Percentiles rank a stretch among this genome's conserved stretches.
Evolutionary conservation across 768 basidiomycete genomes (phyloP).

Genomic region (Tricholoma sp.): DNA sequence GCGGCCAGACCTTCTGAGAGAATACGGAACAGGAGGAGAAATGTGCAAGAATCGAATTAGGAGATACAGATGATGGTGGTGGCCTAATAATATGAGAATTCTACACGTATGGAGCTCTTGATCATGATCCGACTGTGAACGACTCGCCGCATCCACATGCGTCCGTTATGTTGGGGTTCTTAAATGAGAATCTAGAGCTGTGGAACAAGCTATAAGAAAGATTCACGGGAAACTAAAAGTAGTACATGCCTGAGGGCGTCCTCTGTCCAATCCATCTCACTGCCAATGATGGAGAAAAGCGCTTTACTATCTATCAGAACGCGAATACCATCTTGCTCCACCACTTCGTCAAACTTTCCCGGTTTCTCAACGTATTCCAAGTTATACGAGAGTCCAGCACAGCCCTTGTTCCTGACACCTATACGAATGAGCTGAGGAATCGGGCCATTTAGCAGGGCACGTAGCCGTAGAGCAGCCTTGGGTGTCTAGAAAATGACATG

Average conservation of each 20-base stretch:
- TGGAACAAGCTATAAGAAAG: neutral
- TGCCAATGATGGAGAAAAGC: constrained; percentile 95
- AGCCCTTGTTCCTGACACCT: constrained; percentile 96
- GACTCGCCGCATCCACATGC: constrained; percentile 95
- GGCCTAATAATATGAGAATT: neutral
- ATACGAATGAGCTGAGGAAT: constrained; percentile 91
- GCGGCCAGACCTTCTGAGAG: too few species aligned
- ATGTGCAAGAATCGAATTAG: neutral
- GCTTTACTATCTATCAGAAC: constrained; percentile 97
- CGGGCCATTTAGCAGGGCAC: constrained; percentile 69
- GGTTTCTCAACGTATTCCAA: constrained; percentile 92
- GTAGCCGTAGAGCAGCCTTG: constrained; percentile 66
- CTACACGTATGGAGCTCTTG: constrained; percentile 9
- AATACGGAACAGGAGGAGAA: too few species aligned
- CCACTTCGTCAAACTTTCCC: constrained; percentile 92
- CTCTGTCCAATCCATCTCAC: constrained; percentile 99
- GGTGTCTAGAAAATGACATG: constrained; percentile 55
- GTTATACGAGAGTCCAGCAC: constrained; percentile 84
- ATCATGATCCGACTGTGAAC: constrained; percentile 56
- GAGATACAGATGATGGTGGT: neutral
- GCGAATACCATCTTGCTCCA: constrained; percentile 90
- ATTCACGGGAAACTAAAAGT: neutral
- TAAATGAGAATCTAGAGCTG: constrained; percentile 78
- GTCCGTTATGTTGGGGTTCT: constrained; percentile 92
- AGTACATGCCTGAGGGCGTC: constrained; percentile 68